phyloP scores from a whole-genome alignment of 2,329 filamentous ascomycete genomes.

The Ophiostoma fasciatum region DNA sequence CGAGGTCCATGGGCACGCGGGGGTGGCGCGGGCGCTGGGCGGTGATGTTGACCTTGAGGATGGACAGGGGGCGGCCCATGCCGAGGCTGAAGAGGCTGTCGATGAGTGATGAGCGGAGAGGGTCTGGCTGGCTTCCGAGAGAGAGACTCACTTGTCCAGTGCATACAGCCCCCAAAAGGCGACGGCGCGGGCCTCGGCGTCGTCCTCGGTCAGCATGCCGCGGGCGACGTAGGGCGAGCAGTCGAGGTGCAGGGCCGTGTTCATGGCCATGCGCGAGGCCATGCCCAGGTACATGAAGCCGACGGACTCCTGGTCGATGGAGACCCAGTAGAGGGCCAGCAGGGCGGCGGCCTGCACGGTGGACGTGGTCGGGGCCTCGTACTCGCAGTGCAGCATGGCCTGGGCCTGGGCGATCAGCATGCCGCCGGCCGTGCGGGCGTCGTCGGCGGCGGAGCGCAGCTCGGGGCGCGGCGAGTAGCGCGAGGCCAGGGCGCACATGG shows the following conservation, averaged over 20 bases:
- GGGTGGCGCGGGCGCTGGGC: not conserved
- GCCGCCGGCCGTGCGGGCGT: slow-evolving; percentile 13
- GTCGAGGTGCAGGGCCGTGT: slow-evolving; percentile 12
- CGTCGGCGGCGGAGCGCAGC: slow-evolving; percentile 9
- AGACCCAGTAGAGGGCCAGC: slow-evolving; percentile 6
- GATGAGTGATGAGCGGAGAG: not conserved
- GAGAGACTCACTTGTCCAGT: slow-evolving; percentile 1
- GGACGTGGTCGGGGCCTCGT: slow-evolving; percentile 12
- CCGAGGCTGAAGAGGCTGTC: not conserved
- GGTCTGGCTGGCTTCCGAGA: not conserved
- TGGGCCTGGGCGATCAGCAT: slow-evolving; percentile 13
- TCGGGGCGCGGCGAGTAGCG: slow-evolving; percentile 14
- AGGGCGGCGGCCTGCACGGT: slow-evolving; percentile 14
- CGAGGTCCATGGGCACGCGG: too few relatives aligned
- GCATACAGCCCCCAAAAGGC: not conserved
- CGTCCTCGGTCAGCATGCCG: not conserved
- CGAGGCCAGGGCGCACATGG: slow-evolving; percentile 13
- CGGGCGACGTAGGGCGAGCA: not conserved
- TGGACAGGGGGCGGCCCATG: not conserved
- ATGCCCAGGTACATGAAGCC: not conserved
- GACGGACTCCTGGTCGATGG: not conserved
- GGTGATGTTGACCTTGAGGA: not conserved
- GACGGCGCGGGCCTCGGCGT: not conserved
- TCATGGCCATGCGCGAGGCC: slow-evolving; percentile 19
- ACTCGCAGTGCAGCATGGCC: slow-evolving; percentile 12